Base-by-base conservation (phyloP, 2,329 filamentous ascomycete species). In the Ophiostoma australiae region DNA sequence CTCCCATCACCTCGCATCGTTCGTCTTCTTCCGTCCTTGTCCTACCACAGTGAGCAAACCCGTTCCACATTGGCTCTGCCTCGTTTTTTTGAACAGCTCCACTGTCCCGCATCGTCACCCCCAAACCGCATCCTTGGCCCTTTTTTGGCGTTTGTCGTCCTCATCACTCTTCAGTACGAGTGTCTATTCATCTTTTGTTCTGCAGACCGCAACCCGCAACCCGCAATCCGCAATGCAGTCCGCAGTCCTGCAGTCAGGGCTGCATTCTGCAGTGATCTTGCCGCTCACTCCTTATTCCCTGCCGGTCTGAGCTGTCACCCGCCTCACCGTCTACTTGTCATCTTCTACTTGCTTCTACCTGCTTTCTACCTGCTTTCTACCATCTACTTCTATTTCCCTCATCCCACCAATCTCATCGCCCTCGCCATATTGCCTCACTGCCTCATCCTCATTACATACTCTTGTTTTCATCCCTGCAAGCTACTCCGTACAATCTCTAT, bases 381-480 rank as follows among this genome's bases (percentile, higher is more conserved):
- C n/a, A n/a, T n/a, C n/a, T n/a, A n/a, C n/a, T n/a, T n/a, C 17
- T 48, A 48, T 48, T 58, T 58, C 52, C 52, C 52, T 58, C 52
- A 58, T 58, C 52, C 11, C 52, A 44, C 15, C 37, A 39, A 13
- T 15, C 48, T n/a, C 48, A 55, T 55, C 48, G 8, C n/a, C 20
- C 7, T n/a, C n/a, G 3, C 2, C 48, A 48, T 55, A 55, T 58
- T 27, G 23, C 23, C 52, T 27, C 52, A 58, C 44, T 44, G 41
- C 41, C 41, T 48, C 44, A n/a, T 48, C 44, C 17, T 48, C 44
- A 48, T 48, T 7, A 8, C 17, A 48, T 48, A 48, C n/a, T 58
- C 52, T 58, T 58, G 52, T 27, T 58, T 58, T 15, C 17, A 58
- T 58, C 52, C 52, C 52, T 58, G 52, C 23, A 58, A 48, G 4